Conservation (phyloP, 495 filamentous ascomycete species). For the Sporormia fimetaria region DNA sequence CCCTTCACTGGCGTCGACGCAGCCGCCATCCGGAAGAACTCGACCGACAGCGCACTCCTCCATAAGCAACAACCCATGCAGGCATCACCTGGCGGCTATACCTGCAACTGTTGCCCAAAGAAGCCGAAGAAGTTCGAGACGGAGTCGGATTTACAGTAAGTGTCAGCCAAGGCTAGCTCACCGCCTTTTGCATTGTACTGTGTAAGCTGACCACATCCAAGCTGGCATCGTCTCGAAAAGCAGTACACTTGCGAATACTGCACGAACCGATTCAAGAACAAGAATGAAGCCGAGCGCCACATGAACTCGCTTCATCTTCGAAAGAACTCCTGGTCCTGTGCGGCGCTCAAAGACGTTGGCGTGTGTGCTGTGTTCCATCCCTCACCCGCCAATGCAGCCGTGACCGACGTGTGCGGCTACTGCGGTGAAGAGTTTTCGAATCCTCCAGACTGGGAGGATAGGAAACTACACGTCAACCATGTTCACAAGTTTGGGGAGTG, state of each 20-base stretch:
- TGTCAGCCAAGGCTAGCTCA: conserved; percentile 13
- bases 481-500: conserved; percentile 96
- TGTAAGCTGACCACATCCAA: conserved; percentile 26
- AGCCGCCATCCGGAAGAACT: conserved; percentile 35
- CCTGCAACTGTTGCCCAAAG: conserved; percentile 96
- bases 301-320: conserved; percentile 94
- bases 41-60: conserved; percentile 31
- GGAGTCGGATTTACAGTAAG: conserved; percentile 74
- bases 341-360: conserved; percentile 61
- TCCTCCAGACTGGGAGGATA: conserved; percentile 68
- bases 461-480: conserved; percentile 75
- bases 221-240: conserved; percentile 82
- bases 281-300: conserved; percentile 95
- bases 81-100: conserved; percentile 44
- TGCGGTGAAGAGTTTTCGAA: conserved; percentile 89
- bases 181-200: conserved; percentile 8
- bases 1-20: conserved; percentile 29
- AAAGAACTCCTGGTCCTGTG: conserved; percentile 96
- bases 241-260: conserved; percentile 91
- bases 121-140: conserved; percentile 97
- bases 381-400: conserved; percentile 47
- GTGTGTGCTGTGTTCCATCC: conserved; percentile 75
- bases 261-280: conserved; percentile 96
- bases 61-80: conserved; percentile 30
- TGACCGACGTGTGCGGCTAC: conserved; percentile 80